Evolutionary conservation across 768 basidiomycete genomes (phyloP), one percentile per base, ranked within the genome.

Genomic region (Polyporus arcularius): DNA sequence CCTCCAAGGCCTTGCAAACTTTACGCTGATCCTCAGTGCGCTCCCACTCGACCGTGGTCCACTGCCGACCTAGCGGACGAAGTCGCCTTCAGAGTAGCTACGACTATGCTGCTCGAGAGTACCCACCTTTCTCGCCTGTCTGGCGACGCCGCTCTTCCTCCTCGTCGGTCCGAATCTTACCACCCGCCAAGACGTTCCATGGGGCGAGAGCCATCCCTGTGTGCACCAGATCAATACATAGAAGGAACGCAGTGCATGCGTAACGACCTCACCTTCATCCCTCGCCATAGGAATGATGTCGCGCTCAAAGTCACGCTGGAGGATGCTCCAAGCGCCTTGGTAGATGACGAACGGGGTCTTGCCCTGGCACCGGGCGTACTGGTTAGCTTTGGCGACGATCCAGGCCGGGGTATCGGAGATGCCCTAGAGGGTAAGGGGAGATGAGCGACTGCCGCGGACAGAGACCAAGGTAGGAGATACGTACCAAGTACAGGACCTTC

Each of bases 1-100:
- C 76, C 65, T 82, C 82, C n/a, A 85, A 71, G 0, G 76, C 83
- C 6, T 69, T 60, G 48, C 76, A 76, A 8, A 83, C 69, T 31
- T 72, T 73, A 51, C 63, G 72, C 62, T 85, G 79, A 12, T 73
- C 61, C 42, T 80, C 80, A 31, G 57, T 82, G 3, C 83, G 76
- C 65, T 78, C 69, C 83, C 35, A 35, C 7, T 7, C 11, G 7
- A 11, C 7, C 35, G 35, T 35, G 35, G 6, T 11, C 35, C 7
- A 7, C 35, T 6, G 6, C 7, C 35, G 35, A 35, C 35, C 35
- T 35, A 26, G 1, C 80, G 6, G 35, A 35, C 35, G 11, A 35
- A 35, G 35, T 53, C 35, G 38, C 10, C 50, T n/a, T 2, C 3
- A 2, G 21, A 0, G 16, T 14, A 0, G 7, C 16, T 15, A 31